Base-by-base conservation (phyloP, 176 grass and related monocot genomes). In the Triticum dicoccoides region DNA sequence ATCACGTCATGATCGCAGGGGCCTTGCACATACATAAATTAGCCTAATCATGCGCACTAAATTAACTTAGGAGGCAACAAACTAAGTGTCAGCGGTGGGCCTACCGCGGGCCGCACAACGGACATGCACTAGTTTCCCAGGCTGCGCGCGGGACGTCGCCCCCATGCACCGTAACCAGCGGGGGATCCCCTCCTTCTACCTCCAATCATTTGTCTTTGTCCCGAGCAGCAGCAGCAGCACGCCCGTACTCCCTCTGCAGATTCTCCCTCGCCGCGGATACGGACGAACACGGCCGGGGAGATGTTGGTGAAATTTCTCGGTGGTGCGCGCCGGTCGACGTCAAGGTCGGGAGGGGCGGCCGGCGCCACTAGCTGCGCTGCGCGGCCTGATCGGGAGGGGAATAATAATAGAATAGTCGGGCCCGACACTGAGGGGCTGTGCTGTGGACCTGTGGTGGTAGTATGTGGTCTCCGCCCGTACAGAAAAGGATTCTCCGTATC, bases 401-500 rank as follows among this genome's bases (percentile, higher is more conserved):
- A 47, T 75, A 29, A 24, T 9, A 49, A 42, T 42, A 42, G 39
- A 44, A 71, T 41, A 71, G 69, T 71, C 34, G 1, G 65, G 66
- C 7, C 65, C 34, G 29, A 67, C 65, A 18, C 6, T 1, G 49
- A 52, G 49, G 49, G 49, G 15, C 49, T 6, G 49, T 18, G 49
- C 39, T 41, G 49, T 51, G 47, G 51, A 30, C 17, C 14, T 54
- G 39, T 29, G 72, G 72, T 30, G 2, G 29, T 30, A 30, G 1
- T 30, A 30, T 30, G 29, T 30, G 2, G 29, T 30, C 29, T 23
- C 44, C 24, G 73, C 73, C 73, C 73, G 47, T 76, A 54, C 73
- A 76, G 45, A 76, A 76, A 76, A 76, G 25, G 73, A 76, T 54
- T 27, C 45, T 76, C 73, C 45, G 73, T 76, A 76, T 76, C 73